These are phyloP conservation scores for Phyllostachys edulis DNA, from an alignment of 176 grass and related monocot species.

Conservation along the genomic window DNA sequence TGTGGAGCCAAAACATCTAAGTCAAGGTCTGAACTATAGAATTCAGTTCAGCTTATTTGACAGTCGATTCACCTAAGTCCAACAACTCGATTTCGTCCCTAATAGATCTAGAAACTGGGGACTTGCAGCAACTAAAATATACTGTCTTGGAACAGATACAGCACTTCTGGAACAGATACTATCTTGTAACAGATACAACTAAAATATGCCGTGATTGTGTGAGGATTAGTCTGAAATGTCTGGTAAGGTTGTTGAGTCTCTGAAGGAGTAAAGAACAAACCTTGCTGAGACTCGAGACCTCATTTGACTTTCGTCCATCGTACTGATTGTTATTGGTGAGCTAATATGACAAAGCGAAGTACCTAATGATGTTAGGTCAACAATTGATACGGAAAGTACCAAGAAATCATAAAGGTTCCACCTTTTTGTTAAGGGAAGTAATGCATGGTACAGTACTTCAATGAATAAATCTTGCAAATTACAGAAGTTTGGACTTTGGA, in stretches of 20 bases:
- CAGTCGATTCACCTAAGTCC: background rate
- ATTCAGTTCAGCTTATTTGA: background rate
- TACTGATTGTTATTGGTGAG: background rate
- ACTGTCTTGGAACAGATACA: background rate
- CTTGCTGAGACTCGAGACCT: background rate
- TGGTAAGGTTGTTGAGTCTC: background rate
- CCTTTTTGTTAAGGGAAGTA: constrained; percentile 4
- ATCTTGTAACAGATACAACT: background rate
- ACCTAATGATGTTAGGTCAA: constrained; percentile 4
- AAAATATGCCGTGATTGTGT: background rate
- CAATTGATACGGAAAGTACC: background rate
- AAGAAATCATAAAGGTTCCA: background rate
- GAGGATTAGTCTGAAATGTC: constrained; percentile 9
- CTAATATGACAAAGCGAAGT: constrained; percentile 17
- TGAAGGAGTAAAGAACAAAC: background rate
- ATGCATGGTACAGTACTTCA: constrained; percentile 1
- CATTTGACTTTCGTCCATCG: background rate
- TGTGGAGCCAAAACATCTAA: background rate
- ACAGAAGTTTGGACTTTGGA: background rate
- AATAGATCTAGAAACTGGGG: background rate
- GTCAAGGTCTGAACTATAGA: background rate
- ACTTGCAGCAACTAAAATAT: background rate
- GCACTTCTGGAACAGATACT: background rate
- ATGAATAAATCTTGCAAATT: background rate
- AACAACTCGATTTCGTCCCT: background rate